Percentiles rank a stretch among this genome's conserved stretches.
These are phyloP conservation scores for Amaranthus palmeri DNA, from an alignment of 148 eudicot species.

Conservation along the genomic window DNA sequence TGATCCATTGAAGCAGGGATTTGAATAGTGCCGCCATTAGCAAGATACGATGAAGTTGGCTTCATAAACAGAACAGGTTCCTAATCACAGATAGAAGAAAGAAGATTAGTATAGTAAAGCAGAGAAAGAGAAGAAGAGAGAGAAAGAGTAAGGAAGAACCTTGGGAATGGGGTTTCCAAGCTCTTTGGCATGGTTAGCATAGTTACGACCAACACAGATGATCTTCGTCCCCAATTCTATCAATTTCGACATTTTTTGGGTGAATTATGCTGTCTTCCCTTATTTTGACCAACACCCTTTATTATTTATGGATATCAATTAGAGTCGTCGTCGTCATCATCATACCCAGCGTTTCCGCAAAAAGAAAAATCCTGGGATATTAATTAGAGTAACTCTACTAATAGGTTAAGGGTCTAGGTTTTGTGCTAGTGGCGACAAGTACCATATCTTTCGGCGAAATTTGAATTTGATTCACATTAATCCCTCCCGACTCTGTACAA, in stretches of 20 bases:
- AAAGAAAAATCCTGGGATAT: no score
- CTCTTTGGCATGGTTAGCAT: conserved; percentile 86
- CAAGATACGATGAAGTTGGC: conserved; percentile 90
- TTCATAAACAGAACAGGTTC: conserved; percentile 91
- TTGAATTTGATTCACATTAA: no score
- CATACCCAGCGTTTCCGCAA: no score
- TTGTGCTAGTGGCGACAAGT: no score
- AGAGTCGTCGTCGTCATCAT: no score
- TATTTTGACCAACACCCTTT: no score
- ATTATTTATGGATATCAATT: no score
- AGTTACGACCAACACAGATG: conserved; percentile 83
- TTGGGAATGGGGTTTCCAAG: conserved; percentile 78
- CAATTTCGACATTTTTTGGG: conserved; percentile 38
- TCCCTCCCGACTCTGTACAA: no score
- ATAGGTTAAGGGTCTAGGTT: no score
- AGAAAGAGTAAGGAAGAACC: conserved; percentile 6
- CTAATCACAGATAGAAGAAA: conserved; percentile 13
- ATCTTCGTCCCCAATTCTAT: conserved; percentile 68
- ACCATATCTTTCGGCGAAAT: no score
- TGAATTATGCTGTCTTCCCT: neutral
- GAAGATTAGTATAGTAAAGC: neutral
- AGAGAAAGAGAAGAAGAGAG: neutral
- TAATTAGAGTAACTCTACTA: no score
- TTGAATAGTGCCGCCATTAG: conserved; percentile 79
- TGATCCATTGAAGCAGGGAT: conserved; percentile 69